These are phyloP conservation scores for Aspergillus brunneoviolaceus DNA, from an alignment of 2,329 filamentous ascomycete genomes.

Conservation along the genomic window DNA sequence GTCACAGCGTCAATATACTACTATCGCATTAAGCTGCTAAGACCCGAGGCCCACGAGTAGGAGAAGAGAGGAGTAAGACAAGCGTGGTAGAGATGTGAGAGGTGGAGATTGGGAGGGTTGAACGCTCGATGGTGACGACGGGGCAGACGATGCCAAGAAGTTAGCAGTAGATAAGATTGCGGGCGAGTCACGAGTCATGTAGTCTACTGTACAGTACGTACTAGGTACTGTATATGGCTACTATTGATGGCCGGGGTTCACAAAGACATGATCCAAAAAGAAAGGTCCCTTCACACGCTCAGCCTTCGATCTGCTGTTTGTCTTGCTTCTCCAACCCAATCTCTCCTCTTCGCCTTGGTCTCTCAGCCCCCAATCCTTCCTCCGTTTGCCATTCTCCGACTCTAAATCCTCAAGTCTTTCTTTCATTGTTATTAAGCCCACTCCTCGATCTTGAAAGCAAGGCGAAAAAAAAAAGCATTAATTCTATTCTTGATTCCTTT, in stretches of 20 bases:
- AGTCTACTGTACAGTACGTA: not conserved
- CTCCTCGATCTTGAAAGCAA: too few relatives aligned
- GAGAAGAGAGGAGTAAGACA: not conserved
- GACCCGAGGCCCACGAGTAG: not conserved
- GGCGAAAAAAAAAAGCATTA: not conserved
- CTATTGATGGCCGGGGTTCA: constrained; percentile 1
- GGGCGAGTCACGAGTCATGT: not conserved
- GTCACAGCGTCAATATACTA: not conserved
- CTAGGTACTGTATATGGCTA: too few relatives aligned
- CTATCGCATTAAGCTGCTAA: not conserved
- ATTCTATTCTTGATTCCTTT: not conserved
- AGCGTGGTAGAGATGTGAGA: constrained; percentile 1
- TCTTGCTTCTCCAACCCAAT: too few relatives aligned
- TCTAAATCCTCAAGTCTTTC: too few relatives aligned
- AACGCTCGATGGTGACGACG: constrained; percentile 3
- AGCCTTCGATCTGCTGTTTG: too few relatives aligned
- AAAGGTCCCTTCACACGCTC: too few relatives aligned
- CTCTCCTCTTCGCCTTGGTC: too few relatives aligned
- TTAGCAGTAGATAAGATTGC: constrained; percentile 8
- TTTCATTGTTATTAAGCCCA: too few relatives aligned
- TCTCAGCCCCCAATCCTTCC: too few relatives aligned
- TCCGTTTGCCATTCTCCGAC: too few relatives aligned
- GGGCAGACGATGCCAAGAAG: constrained; percentile 12
- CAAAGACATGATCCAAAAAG: not conserved
- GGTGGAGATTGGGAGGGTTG: not conserved